Evolutionary conservation across 441 rosid species (phyloP).

Genomic region (Eugenia klotzschiana): DNA sequence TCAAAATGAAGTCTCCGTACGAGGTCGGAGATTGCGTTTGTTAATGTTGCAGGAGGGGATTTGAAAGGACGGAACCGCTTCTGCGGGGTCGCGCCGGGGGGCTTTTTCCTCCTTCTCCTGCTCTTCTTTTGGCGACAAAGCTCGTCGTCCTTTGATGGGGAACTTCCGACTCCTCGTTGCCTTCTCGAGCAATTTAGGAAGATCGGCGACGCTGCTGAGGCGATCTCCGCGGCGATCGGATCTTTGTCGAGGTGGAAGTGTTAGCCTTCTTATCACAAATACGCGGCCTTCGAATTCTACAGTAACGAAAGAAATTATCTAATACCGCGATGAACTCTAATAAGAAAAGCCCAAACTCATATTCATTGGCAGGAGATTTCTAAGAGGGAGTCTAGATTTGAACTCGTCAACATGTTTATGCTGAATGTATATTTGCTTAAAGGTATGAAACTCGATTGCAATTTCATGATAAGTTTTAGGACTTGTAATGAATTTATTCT

Average conservation of each 20-base stretch:
- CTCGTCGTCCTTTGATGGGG: neutral
- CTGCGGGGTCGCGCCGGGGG: no score
- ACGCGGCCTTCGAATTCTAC: neutral
- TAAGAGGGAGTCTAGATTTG: rapidly evolving
- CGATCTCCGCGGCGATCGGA: neutral
- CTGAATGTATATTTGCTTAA: neutral
- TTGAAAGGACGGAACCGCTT: no score
- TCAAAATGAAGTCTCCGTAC: neutral
- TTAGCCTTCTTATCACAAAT: neutral
- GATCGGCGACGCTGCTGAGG: neutral
- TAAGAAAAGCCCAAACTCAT: neutral
- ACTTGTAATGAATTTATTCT: neutral
- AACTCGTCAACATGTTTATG: neutral
- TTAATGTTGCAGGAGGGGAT: neutral
- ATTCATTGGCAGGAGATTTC: rapidly evolving
- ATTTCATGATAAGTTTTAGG: neutral
- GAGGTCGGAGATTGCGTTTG: neutral
- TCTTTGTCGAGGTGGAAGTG: neutral
- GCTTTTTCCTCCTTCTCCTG: no score
- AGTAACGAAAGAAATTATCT: neutral
- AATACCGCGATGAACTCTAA: neutral
- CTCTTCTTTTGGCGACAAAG: neutral
- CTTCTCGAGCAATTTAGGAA: neutral
- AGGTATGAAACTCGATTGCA: rapidly evolving
- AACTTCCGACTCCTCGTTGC: neutral